Conservation (phyloP, 2,329 filamentous ascomycete genomes). For the Trichoderma asperellum region DNA sequence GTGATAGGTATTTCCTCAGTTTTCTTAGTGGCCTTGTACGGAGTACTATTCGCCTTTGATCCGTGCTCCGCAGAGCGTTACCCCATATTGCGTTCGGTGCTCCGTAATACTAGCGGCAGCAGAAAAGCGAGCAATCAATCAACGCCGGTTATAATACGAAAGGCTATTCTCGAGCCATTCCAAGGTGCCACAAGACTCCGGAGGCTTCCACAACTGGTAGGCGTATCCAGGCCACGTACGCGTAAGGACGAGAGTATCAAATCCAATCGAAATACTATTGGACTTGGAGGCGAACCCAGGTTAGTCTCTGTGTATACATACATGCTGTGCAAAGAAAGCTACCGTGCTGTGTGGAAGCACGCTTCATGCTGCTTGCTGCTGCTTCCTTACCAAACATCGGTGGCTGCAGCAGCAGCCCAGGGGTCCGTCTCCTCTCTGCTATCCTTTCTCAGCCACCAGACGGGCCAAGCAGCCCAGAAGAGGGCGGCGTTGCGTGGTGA, state of each 20-base stretch:
- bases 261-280: neutral
- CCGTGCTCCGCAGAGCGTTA: neutral
- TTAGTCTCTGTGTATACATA: neutral
- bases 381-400: neutral
- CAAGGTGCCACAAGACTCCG: neutral
- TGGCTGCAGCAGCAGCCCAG: neutral
- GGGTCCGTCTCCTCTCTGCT: neutral
- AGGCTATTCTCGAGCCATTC: neutral
- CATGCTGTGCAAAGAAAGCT: neutral
- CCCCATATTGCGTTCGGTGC: neutral
- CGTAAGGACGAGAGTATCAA: neutral
- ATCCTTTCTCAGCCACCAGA: conserved; percentile 15
- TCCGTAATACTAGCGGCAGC: neutral
- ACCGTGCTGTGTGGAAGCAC: neutral
- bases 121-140: neutral
- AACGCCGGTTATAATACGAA: neutral
- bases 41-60: neutral
- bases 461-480: neutral
- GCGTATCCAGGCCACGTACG: neutral
- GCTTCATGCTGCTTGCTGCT: neutral
- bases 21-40: neutral
- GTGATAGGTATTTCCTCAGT: neutral
- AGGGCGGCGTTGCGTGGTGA: conserved; percentile 6
- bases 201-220: no score
- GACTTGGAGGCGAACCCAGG: neutral